A percentile compares a stretch with the other conserved stretches of the same genome.
These are phyloP conservation scores for Brachypodium distachyon DNA, from an alignment of 202 grass and related monocot genomes.

Conservation along the genomic window DNA sequence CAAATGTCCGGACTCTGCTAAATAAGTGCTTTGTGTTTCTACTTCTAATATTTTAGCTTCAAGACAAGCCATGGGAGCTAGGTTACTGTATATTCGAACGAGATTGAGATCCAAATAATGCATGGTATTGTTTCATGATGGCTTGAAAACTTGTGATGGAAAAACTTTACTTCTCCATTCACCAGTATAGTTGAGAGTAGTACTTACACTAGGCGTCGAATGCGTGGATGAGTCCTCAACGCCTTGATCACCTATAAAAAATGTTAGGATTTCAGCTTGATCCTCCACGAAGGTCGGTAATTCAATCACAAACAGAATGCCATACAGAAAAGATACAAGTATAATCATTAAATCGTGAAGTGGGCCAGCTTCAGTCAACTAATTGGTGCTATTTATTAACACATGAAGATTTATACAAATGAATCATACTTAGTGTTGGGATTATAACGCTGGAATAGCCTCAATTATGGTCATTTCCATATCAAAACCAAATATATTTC, in stretches of 20 bases:
- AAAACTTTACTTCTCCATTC: background rate
- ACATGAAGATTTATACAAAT: background rate
- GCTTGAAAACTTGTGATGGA: background rate
- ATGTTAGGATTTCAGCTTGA: conserved; percentile 3
- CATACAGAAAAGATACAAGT: background rate
- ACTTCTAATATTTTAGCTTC: background rate
- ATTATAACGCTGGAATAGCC: background rate
- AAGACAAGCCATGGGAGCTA: too few relatives aligned
- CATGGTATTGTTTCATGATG: background rate
- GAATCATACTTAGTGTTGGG: background rate
- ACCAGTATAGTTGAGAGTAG: background rate
- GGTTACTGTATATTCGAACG: background rate
- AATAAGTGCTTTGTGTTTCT: background rate
- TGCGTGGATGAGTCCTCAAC: conserved; percentile 87
- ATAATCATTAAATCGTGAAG: background rate
- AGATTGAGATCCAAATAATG: background rate
- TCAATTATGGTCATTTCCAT: background rate
- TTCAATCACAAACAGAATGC: background rate
- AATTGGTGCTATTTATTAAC: background rate
- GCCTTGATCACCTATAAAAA: conserved; percentile 81
- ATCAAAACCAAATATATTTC: background rate
- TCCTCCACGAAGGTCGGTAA: background rate
- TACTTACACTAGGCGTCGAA: conserved; percentile 86
- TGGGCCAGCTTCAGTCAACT: background rate
- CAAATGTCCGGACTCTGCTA: too few relatives aligned